Evolutionary conservation across 2,329 filamentous ascomycete genomes (phyloP).

Genomic region (Cytospora schulzeri): DNA sequence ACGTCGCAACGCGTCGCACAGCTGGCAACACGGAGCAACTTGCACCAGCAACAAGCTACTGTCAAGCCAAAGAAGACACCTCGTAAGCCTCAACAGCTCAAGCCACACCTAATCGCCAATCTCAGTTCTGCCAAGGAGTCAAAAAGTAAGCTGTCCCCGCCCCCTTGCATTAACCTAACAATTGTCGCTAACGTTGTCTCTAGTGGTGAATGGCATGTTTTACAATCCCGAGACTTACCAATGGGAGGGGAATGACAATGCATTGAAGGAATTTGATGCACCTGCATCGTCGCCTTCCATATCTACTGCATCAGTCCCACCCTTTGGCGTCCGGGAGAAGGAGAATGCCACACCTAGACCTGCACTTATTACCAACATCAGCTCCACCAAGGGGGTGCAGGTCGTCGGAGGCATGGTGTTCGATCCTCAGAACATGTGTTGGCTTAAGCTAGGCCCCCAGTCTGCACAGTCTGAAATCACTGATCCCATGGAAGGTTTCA

Average conservation of each 20-base stretch:
- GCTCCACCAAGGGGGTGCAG: slow-evolving; percentile 81
- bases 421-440: slow-evolving; percentile 95
- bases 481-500: slow-evolving; percentile 64
- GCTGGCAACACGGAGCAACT: slow-evolving; percentile 51
- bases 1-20: slow-evolving; percentile 58
- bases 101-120: slow-evolving; percentile 88
- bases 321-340: slow-evolving; percentile 53
- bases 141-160: slow-evolving; percentile 66
- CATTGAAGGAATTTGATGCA: slow-evolving; percentile 74
- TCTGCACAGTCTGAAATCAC: slow-evolving; percentile 49
- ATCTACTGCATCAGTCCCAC: slow-evolving; percentile 50
- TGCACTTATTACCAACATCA: slow-evolving; percentile 90
- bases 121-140: slow-evolving; percentile 73
- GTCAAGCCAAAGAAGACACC: slow-evolving; percentile 57
- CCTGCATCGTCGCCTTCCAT: slow-evolving; percentile 55
- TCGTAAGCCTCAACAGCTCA: slow-evolving; percentile 61
- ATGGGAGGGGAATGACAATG: slow-evolving; percentile 97
- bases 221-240: slow-evolving; percentile 85
- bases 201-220: slow-evolving; percentile 91
- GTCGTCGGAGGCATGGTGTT: slow-evolving; percentile 99
- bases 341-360: slow-evolving; percentile 64
- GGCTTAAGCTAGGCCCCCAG: slow-evolving; percentile 74
- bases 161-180: not conserved
- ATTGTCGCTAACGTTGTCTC: slow-evolving; percentile 22
- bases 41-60: slow-evolving; percentile 46